Evolutionary conservation across 2,329 filamentous ascomycete genomes (phyloP).

Genomic region (Gaeumannomyces sp.): DNA sequence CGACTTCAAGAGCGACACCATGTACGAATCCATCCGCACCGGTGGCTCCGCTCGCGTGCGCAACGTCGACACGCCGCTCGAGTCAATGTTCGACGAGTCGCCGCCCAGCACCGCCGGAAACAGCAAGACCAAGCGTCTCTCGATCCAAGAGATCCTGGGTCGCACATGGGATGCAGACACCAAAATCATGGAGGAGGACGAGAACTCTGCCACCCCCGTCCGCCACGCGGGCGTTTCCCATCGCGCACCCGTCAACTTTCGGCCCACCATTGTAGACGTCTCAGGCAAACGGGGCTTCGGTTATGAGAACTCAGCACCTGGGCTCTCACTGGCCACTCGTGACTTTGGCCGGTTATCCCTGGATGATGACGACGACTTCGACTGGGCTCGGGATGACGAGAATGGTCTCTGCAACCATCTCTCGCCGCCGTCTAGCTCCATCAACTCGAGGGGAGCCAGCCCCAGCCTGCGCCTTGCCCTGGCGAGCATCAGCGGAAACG

Average conservation of each 20-base stretch:
- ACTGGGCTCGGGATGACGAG: conserved; percentile 55
- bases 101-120: conserved; percentile 53
- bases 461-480: conserved; percentile 49
- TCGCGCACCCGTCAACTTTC: conserved; percentile 22
- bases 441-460: conserved; percentile 47
- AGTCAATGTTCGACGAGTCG: conserved; percentile 78
- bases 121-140: conserved; percentile 46
- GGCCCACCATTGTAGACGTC: conserved; percentile 17
- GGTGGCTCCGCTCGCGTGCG: conserved; percentile 60
- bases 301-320: conserved; percentile 20
- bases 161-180: conserved; percentile 48
- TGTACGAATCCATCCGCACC: conserved; percentile 72
- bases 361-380: conserved; percentile 58
- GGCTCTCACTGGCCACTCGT: conserved; percentile 28
- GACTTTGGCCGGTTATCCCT: conserved; percentile 48
- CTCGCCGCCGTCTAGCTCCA: conserved; percentile 50
- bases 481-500: conserved; percentile 44
- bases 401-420: conserved; percentile 48
- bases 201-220: conserved; percentile 47
- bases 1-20: conserved; percentile 71
- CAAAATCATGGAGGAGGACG: conserved; percentile 58
- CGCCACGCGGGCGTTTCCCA: conserved; percentile 25
- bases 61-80: conserved; percentile 63
- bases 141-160: conserved; percentile 53
- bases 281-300: conserved; percentile 5